Conservation (phyloP, 106 monocot genomes). For the Xerophyta viscosa region DNA sequence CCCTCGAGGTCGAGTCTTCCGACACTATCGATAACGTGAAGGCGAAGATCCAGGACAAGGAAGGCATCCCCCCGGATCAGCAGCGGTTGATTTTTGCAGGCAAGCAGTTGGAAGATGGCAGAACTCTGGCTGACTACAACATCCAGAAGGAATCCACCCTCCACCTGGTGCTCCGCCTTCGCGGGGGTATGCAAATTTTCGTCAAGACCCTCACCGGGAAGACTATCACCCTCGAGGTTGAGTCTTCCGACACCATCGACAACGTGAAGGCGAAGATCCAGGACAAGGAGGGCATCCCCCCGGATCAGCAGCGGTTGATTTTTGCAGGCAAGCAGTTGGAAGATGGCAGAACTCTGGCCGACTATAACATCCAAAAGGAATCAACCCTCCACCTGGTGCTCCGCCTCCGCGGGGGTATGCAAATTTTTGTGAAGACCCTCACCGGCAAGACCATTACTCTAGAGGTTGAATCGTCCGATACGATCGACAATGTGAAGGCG, state of each 20-base stretch:
- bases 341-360: too few species aligned
- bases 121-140: conserved; percentile 23
- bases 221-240: too few species aligned
- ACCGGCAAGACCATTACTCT: too few species aligned
- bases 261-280: conserved; percentile 19
- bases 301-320: conserved; percentile 23
- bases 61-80: conserved; percentile 18
- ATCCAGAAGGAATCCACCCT: conserved; percentile 29
- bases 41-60: conserved; percentile 29
- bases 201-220: too few species aligned
- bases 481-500: too few species aligned
- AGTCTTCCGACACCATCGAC: too few species aligned
- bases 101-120: conserved; percentile 27
- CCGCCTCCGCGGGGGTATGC: too few species aligned
- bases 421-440: too few species aligned
- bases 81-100: conserved; percentile 16
- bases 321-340: too few species aligned
- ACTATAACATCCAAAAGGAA: too few species aligned
- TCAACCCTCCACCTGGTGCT: too few species aligned
- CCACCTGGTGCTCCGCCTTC: conserved; percentile 19
- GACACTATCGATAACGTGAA: conserved; percentile 27
- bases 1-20: conserved; percentile 32
- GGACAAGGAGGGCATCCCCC: conserved; percentile 42
- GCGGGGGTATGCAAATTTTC: conserved; percentile 13
- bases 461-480: too few species aligned